These are phyloP conservation scores for Hymenochaete sp. DNA, from an alignment of 1,284 basidiomycete genomes.

Conservation along the genomic window DNA sequence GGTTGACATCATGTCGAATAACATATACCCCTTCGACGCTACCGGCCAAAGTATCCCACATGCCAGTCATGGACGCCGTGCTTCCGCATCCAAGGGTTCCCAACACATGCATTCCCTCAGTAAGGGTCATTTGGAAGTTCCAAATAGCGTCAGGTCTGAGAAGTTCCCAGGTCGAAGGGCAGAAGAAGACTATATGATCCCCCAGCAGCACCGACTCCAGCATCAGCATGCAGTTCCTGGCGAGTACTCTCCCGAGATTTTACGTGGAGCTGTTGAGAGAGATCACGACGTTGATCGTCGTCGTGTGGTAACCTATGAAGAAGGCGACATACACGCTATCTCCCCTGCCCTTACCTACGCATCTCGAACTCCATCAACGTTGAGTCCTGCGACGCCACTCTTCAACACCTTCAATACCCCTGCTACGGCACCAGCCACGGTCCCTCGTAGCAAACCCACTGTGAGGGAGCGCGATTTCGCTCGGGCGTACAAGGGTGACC, in stretches of 20 bases:
- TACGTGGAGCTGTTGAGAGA: no score
- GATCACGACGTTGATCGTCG: no score
- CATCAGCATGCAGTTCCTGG: no score
- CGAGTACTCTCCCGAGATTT: no score
- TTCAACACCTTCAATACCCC: slow-evolving; percentile 29
- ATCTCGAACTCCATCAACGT: slow-evolving; percentile 47
- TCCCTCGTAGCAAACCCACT: slow-evolving; percentile 8
- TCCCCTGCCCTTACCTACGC: slow-evolving; percentile 51
- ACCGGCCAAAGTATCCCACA: no score
- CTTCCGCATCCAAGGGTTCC: background rate
- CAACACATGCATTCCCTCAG: background rate
- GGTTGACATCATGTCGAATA: slow-evolving; percentile 10
- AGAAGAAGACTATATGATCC: no score
- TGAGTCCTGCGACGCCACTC: slow-evolving; percentile 55
- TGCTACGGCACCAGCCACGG: slow-evolving; percentile 14
- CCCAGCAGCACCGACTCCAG: no score
- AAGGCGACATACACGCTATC: slow-evolving; percentile 8
- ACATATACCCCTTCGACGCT: no score
- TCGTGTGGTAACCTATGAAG: slow-evolving; percentile 30
- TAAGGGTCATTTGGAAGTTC: no score
- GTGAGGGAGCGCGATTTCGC: slow-evolving; percentile 8
- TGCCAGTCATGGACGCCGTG: slow-evolving; percentile 1
- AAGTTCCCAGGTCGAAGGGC: no score
- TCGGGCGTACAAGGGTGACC: slow-evolving; percentile 9
- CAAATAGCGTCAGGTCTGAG: no score